phyloP scores from a whole-genome alignment of 1,284 basidiomycete species.

The Cutaneotrichosporon sp. region DNA sequence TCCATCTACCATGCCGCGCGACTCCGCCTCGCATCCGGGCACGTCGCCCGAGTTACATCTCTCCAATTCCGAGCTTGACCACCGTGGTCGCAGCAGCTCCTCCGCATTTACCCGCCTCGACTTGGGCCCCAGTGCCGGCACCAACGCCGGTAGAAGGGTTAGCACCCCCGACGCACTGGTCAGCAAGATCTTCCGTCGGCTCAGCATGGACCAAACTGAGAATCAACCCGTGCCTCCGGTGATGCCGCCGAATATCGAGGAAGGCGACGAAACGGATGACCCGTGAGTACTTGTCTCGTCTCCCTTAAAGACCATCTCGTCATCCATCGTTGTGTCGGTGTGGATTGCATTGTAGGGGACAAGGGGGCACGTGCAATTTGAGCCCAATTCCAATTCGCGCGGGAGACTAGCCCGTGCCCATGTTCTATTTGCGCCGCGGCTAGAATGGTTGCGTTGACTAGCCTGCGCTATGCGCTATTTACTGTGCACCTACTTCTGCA shows the following conservation, averaged over 20 bases:
- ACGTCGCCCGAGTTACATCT: background rate
- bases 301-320: too few relatives aligned
- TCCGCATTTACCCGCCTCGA: background rate
- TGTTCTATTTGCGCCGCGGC: background rate
- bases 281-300: background rate
- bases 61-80: background rate
- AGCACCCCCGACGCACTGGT: slow-evolving; percentile 15
- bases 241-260: background rate
- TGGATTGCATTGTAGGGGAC: too few relatives aligned
- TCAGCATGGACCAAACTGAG: background rate
- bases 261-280: slow-evolving; percentile 5
- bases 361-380: background rate
- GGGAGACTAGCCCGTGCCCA: too few relatives aligned
- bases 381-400: background rate
- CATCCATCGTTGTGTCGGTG: background rate
- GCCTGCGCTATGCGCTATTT: too few relatives aligned
- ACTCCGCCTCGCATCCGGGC: background rate
- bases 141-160: slow-evolving; percentile 11
- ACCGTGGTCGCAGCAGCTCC: background rate
- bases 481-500: too few relatives aligned
- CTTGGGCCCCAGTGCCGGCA: slow-evolving; percentile 1
- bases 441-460: too few relatives aligned
- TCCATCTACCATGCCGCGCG: background rate
- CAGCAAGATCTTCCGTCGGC: slow-evolving; percentile 16
- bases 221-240: background rate